Evolutionary conservation across 169 alveolate genomes (phyloP).

Genomic region (Cryptosporidium viatorum): DNA sequence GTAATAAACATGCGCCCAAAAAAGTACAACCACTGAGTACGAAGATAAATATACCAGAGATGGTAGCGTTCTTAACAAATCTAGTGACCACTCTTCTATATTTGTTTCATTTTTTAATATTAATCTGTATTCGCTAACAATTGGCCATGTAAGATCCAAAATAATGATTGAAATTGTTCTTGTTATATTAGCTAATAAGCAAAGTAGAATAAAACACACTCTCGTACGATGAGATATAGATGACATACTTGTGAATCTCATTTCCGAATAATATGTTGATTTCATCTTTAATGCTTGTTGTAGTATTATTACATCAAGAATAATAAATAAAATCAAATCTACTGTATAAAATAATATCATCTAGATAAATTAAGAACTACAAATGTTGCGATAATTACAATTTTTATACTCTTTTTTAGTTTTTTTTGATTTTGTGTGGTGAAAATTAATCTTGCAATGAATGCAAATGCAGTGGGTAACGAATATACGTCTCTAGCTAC

Average conservation of each 20-base stretch:
- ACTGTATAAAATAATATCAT: constrained; percentile 45
- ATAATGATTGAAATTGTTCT: constrained; percentile 50
- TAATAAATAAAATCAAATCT: constrained; percentile 37
- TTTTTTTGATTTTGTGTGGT: not conserved
- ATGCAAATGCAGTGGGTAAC: constrained; percentile 11
- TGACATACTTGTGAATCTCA: constrained; percentile 35
- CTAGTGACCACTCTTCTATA: constrained; percentile 31
- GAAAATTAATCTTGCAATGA: not conserved
- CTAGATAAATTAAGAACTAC: not conserved
- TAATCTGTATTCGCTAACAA: constrained; percentile 5
- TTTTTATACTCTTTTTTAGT: not conserved
- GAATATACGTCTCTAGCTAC: not conserved
- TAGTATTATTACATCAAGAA: constrained; percentile 47
- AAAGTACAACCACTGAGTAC: constrained; percentile 60
- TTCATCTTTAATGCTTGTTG: constrained; percentile 74
- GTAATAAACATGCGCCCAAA: constrained; percentile 71
- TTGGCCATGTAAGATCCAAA: constrained; percentile 48
- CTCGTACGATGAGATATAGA: constrained; percentile 72
- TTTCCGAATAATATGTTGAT: constrained; percentile 33
- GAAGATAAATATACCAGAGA: constrained; percentile 51
- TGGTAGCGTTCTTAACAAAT: constrained; percentile 58
- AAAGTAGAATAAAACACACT: constrained; percentile 41
- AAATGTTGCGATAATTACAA: not conserved
- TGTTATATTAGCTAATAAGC: constrained; percentile 38
- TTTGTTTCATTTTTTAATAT: not conserved